Conservation (phyloP, 768 basidiomycete genomes). For the Mrakia hoshinonis region DNA sequence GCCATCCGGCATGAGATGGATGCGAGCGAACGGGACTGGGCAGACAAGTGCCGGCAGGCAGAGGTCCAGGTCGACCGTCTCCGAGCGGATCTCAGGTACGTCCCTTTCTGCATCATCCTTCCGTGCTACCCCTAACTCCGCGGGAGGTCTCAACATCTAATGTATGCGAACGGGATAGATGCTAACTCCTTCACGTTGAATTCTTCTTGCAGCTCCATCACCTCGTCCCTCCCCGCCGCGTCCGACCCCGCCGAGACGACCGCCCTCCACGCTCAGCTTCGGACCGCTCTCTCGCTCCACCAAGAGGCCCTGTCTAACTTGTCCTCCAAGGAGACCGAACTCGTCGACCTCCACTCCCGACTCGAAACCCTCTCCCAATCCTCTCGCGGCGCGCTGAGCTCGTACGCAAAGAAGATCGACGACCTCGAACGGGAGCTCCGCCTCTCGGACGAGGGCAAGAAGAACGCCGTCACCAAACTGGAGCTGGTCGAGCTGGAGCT, state of each 20-base stretch:
- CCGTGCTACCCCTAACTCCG: not conserved
- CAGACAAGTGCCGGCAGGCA: conserved; percentile 11
- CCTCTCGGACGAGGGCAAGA: not conserved
- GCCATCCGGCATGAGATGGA: conserved; percentile 6
- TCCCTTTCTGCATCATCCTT: not conserved
- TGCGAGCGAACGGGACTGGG: conserved; percentile 12
- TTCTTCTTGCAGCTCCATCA: not conserved
- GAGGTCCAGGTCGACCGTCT: conserved; percentile 11
- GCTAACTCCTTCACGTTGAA: not conserved
- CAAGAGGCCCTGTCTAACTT: conserved; percentile 13
- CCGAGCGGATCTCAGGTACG: conserved; percentile 13
- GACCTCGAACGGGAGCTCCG: conserved; percentile 18
- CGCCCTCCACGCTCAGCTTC: conserved; percentile 5
- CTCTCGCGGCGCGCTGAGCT: not conserved
- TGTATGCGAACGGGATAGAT: not conserved
- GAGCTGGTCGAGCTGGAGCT: conserved; percentile 13
- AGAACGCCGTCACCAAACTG: conserved; percentile 2
- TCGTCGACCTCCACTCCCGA: not conserved
- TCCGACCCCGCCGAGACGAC: conserved; percentile 3
- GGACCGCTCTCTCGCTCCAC: conserved; percentile 7
- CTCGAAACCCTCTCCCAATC: conserved; percentile 13
- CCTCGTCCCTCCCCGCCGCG: not conserved
- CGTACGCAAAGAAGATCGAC: not conserved
- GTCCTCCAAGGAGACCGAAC: conserved; percentile 23
- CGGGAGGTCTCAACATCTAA: not conserved